Evolutionary conservation across 768 basidiomycete genomes (phyloP).

Genomic region (Dictyophora rubrovolvata): DNA sequence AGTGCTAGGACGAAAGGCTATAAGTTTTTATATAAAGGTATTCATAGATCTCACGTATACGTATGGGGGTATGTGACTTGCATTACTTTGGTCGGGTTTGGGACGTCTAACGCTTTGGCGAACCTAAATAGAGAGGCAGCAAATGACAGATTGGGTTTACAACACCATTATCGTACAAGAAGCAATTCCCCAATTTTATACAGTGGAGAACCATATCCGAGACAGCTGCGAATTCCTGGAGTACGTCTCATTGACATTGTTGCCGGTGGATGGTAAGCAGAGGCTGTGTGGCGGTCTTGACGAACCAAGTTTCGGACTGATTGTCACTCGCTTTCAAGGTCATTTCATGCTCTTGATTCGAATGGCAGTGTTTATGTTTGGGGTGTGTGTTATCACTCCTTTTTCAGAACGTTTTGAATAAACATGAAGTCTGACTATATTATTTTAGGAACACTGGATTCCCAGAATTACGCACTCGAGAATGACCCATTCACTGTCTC

Average conservation of each 20-base stretch:
- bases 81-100: slow-evolving; percentile 23
- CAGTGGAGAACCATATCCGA: slow-evolving; percentile 52
- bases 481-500: slow-evolving; percentile 49
- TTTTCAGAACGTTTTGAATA: not conserved
- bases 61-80: slow-evolving; percentile 48
- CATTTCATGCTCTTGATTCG: slow-evolving; percentile 78
- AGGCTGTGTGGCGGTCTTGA: not conserved
- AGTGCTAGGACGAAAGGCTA: slow-evolving; percentile 72
- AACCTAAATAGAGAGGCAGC: slow-evolving; percentile 38
- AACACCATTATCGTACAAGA: slow-evolving; percentile 24
- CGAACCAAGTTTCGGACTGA: not conserved
- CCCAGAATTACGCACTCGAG: slow-evolving; percentile 27
- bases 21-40: slow-evolving; percentile 67
- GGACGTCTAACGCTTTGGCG: slow-evolving; percentile 22
- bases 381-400: slow-evolving; percentile 38
- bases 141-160: slow-evolving; percentile 56
- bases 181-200: slow-evolving; percentile 7
- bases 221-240: slow-evolving; percentile 48
- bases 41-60: slow-evolving; percentile 41
- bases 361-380: slow-evolving; percentile 67
- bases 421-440: slow-evolving; percentile 2
- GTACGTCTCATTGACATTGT: slow-evolving; percentile 60
- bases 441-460: slow-evolving; percentile 50
- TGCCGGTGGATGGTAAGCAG: slow-evolving; percentile 71
- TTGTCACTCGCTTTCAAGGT: slow-evolving; percentile 35